Conservation (phyloP, 257 asterid genomes). For the Nyctanthes arbortristis region DNA sequence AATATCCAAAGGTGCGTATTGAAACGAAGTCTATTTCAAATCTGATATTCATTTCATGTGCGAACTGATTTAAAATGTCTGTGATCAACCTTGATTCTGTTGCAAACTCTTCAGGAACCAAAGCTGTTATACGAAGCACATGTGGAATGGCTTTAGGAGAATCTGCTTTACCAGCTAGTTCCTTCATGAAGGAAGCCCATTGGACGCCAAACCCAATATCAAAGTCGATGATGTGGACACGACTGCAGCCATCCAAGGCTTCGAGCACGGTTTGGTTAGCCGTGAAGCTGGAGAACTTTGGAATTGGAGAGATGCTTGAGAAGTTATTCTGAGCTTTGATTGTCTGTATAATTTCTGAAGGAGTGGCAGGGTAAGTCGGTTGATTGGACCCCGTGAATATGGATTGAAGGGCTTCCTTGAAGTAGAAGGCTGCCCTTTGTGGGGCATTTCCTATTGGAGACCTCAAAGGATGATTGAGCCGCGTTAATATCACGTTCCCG, state of each 20-base stretch:
- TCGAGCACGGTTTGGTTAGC: constrained; percentile 90
- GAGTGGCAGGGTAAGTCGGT: constrained; percentile 38
- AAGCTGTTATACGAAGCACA: constrained; percentile 66
- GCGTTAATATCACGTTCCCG: constrained; percentile 69
- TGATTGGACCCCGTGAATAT: constrained; percentile 69
- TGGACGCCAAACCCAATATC: constrained; percentile 70
- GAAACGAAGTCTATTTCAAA: constrained; percentile 68
- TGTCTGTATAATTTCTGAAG: constrained; percentile 63
- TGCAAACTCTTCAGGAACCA: constrained; percentile 73
- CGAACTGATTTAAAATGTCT: constrained; percentile 67
- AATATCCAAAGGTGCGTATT: constrained; percentile 57
- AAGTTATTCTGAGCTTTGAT: constrained; percentile 73
- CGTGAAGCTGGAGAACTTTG: constrained; percentile 85
- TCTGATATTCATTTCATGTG: constrained; percentile 65
- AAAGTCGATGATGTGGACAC: constrained; percentile 79
- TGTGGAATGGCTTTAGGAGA: constrained; percentile 41
- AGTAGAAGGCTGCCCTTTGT: constrained; percentile 85
- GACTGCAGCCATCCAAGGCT: constrained; percentile 57
- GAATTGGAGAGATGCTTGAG: constrained; percentile 71
- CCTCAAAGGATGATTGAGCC: constrained; percentile 74
- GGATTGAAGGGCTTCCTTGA: constrained; percentile 90
- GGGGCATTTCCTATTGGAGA: constrained; percentile 71
- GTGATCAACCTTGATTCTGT: constrained; percentile 61
- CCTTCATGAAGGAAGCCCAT: constrained; percentile 93
- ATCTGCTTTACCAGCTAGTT: constrained; percentile 67